A percentile compares a stretch with the other conserved stretches of the same genome.
Evolutionary conservation across 257 asterid genomes (phyloP).

Genomic region (Prunella vulgaris): DNA sequence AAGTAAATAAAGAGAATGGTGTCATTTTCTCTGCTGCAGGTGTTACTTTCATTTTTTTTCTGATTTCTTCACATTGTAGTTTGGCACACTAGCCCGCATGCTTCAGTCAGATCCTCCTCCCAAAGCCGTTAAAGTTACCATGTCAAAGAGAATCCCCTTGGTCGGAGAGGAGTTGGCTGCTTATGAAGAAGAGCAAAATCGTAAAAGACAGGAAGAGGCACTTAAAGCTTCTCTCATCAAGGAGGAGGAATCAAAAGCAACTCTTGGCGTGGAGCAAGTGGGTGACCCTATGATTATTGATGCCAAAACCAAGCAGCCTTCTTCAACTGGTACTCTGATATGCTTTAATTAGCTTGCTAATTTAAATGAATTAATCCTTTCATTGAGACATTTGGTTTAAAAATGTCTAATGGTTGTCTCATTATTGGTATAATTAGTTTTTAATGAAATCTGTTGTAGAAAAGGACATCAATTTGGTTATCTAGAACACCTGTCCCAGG

Average conservation of each 20-base stretch:
- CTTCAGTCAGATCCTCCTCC: conserved; percentile 99
- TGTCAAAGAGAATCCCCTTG: conserved; percentile 90
- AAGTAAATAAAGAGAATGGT: background rate
- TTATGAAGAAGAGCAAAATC: conserved; percentile 90
- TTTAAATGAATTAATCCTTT: conserved; percentile 3
- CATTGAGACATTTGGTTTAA: background rate
- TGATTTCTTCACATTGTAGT: conserved; percentile 45
- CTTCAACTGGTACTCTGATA: conserved; percentile 49
- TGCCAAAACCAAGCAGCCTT: conserved; percentile 39
- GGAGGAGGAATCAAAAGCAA: conserved; percentile 85
- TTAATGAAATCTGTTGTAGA: background rate
- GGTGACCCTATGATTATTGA: conserved; percentile 82
- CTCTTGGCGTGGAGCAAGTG: conserved; percentile 46
- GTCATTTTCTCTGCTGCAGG: conserved; percentile 7
- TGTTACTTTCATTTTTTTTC: conserved; percentile 11
- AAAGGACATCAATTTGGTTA: background rate
- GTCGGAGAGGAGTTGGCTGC: conserved; percentile 99
- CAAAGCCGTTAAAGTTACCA: conserved; percentile 93
- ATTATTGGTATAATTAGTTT: background rate
- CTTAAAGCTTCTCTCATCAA: conserved; percentile 74
- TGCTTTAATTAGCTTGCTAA: conserved; percentile 7
- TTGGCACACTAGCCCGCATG: conserved; percentile 88
- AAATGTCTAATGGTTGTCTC: background rate
- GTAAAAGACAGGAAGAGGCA: conserved; percentile 82
- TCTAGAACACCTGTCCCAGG: too few relatives aligned